phyloP scores from a whole-genome alignment of 2,329 filamentous ascomycete species.

The Botrytis byssoidea region DNA sequence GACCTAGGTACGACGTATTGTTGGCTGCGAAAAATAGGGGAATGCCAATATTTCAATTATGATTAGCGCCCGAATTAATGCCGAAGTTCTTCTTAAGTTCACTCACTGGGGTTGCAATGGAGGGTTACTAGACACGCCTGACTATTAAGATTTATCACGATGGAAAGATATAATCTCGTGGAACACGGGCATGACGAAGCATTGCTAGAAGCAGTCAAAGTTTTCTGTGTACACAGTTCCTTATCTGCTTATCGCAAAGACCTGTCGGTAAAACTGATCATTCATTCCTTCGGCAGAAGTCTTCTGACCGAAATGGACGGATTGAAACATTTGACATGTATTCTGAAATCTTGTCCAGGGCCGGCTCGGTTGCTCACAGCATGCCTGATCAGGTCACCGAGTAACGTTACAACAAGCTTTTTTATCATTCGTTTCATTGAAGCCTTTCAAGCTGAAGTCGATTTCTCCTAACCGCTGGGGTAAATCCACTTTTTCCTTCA shows the following conservation, averaged over 20 bases:
- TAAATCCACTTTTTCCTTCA: constrained; percentile 4
- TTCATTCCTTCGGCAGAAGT: constrained; percentile 6
- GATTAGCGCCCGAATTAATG: not conserved
- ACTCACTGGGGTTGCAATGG: not conserved
- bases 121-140: not conserved
- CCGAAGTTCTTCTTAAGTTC: not conserved
- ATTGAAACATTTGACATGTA: not conserved
- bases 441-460: not conserved
- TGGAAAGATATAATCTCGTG: constrained; percentile 5
- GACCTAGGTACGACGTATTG: not conserved
- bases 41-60: not conserved
- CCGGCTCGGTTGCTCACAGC: not conserved
- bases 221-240: not conserved
- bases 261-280: not conserved
- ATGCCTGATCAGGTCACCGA: not conserved
- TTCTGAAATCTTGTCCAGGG: not conserved
- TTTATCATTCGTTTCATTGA: not conserved
- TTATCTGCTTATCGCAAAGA: constrained; percentile 1
- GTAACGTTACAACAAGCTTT: constrained; percentile 11
- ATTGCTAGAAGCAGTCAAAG: not conserved
- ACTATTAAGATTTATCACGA: not conserved
- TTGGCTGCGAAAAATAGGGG: not conserved
- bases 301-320: constrained; percentile 5
- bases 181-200: not conserved
- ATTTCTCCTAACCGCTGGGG: not conserved